These are phyloP conservation scores for Cerrena zonata DNA, from an alignment of 1,284 basidiomycete species.

Conservation along the genomic window DNA sequence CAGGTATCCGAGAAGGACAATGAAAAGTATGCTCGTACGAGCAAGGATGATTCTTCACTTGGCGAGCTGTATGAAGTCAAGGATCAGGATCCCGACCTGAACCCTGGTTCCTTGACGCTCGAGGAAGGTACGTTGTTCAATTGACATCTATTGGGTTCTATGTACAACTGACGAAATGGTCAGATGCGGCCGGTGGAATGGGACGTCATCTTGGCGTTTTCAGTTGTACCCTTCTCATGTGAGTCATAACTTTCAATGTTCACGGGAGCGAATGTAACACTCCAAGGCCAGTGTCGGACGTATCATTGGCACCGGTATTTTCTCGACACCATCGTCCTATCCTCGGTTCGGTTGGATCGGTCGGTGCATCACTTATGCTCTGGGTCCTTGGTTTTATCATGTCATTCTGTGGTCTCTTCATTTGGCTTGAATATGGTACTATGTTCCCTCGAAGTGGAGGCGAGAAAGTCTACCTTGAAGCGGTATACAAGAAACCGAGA, in stretches of 20 bases:
- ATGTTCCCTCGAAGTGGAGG: conserved; percentile 50
- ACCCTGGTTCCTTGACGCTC: conserved; percentile 17
- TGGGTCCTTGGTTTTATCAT: conserved; percentile 67
- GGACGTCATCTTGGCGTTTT: conserved; percentile 29
- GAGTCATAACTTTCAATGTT: conserved; percentile 3
- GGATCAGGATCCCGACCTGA: conserved; percentile 2
- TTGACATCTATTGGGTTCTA: not conserved
- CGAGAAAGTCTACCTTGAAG: conserved; percentile 77
- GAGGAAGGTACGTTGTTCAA: conserved; percentile 17
- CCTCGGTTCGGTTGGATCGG: conserved; percentile 56
- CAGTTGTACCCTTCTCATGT: conserved; percentile 28
- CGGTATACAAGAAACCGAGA: conserved; percentile 56
- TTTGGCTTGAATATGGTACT: conserved; percentile 71
- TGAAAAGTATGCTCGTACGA: not conserved
- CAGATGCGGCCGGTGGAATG: conserved; percentile 28
- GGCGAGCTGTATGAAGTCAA: not conserved
- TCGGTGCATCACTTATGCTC: conserved; percentile 59
- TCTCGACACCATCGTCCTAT: conserved; percentile 60
- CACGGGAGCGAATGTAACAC: conserved; percentile 18
- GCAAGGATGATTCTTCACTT: not conserved
- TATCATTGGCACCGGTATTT: conserved; percentile 60
- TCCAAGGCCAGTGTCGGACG: conserved; percentile 36
- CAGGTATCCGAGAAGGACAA: not conserved
- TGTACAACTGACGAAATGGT: not conserved
- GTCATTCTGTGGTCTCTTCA: conserved; percentile 57